These are phyloP conservation scores for Candida krabiensis DNA, from an alignment of 805 yeast species.

Conservation along the genomic window DNA sequence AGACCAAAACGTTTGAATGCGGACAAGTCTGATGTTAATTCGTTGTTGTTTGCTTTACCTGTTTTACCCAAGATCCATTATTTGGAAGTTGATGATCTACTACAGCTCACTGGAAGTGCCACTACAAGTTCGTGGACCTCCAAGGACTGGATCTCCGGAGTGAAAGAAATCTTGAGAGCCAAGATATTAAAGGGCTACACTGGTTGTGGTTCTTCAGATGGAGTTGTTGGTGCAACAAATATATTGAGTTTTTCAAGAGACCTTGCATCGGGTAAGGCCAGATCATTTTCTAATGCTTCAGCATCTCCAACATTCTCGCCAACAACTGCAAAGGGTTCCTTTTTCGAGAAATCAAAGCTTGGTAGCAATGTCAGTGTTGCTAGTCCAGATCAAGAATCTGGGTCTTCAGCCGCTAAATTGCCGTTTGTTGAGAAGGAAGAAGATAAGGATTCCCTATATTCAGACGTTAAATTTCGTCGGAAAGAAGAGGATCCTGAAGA, in stretches of 20 bases:
- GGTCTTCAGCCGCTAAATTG: slow-evolving; percentile 1
- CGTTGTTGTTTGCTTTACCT: slow-evolving; percentile 80
- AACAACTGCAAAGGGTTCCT: slow-evolving; percentile 24
- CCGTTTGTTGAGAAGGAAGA: slow-evolving; percentile 3
- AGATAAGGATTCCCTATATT: slow-evolving; percentile 13
- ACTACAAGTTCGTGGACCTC: slow-evolving; percentile 49
- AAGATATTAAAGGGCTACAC: slow-evolving; percentile 63
- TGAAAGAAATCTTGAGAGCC: slow-evolving; percentile 54
- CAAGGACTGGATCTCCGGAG: slow-evolving; percentile 57
- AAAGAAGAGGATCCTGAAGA: slow-evolving; percentile 1
- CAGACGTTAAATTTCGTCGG: slow-evolving; percentile 12
- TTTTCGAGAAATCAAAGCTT: slow-evolving; percentile 11
- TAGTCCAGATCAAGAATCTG: not conserved
- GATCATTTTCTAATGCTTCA: slow-evolving; percentile 32
- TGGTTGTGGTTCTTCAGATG: slow-evolving; percentile 74
- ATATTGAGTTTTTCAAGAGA: slow-evolving; percentile 24
- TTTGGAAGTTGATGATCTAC: slow-evolving; percentile 60
- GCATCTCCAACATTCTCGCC: slow-evolving; percentile 38
- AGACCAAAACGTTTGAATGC: slow-evolving; percentile 76
- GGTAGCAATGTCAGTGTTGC: slow-evolving; percentile 4
- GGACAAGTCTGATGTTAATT: slow-evolving; percentile 62
- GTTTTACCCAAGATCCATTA: slow-evolving; percentile 77
- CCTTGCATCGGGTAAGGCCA: slow-evolving; percentile 25
- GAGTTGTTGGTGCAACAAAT: slow-evolving; percentile 55
- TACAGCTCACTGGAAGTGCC: slow-evolving; percentile 37